A percentile compares a stretch with the other conserved stretches of the same genome.
Conservation (phyloP, 2,329 filamentous ascomycete species). For the Ceratocystis papillata region DNA sequence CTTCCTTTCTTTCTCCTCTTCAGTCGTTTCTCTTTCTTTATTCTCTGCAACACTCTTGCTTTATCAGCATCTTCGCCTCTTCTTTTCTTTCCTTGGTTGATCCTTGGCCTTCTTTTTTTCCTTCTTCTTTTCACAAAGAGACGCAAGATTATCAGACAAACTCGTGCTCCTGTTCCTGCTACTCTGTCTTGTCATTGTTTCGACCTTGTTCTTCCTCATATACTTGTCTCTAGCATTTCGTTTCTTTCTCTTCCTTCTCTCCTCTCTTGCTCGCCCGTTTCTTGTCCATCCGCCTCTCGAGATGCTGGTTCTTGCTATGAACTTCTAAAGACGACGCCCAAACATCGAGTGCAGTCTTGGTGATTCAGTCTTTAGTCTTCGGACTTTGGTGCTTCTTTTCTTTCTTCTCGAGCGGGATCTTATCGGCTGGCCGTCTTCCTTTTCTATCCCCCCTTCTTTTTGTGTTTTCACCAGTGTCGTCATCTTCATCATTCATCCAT, state of each 20-base stretch:
- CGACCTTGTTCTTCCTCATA: too few species aligned
- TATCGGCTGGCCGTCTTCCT: conserved; percentile 19
- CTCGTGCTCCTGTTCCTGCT: too few species aligned
- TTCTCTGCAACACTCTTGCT: neutral
- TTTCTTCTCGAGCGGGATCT: conserved; percentile 20
- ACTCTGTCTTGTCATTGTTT: too few species aligned
- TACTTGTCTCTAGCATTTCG: too few species aligned
- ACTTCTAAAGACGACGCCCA: neutral
- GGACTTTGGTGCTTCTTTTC: conserved; percentile 9
- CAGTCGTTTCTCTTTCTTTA: neutral
- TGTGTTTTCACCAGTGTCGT: conserved; percentile 3
- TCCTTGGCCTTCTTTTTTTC: conserved; percentile 10
- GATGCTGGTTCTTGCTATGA: conserved; percentile 5
- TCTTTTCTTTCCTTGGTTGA: conserved; percentile 17
- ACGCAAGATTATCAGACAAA: too few species aligned
- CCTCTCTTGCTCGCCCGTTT: conserved; percentile 10
- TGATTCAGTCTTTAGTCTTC: neutral
- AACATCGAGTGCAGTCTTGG: conserved; percentile 5
- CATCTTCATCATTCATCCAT: conserved; percentile 3
- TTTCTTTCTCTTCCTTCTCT: neutral
- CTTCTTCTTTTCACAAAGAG: too few species aligned
- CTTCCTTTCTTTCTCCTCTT: neutral
- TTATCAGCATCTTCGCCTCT: neutral
- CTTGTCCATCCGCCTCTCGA: neutral
- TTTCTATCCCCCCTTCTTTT: conserved; percentile 5